These are phyloP conservation scores for Wickerhamiella azyma DNA, from an alignment of 805 yeast genomes.

Conservation along the genomic window DNA sequence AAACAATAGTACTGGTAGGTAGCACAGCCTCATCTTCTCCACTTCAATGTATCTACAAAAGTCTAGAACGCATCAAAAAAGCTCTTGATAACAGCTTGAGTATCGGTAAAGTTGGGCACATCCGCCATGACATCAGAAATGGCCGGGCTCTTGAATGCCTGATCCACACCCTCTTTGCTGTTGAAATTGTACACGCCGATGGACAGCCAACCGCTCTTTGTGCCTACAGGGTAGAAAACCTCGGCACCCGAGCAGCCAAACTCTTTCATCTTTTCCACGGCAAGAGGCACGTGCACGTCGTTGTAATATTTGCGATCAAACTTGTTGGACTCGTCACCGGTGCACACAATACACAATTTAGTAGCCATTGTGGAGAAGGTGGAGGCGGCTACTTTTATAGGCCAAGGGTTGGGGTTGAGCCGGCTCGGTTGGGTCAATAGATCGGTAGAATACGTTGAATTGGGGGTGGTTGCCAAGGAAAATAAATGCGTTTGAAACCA, in stretches of 20 bases:
- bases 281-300: neutral
- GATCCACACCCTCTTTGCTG: neutral
- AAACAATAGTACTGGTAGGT: too few species aligned
- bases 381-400: neutral
- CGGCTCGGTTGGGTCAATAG: too few species aligned
- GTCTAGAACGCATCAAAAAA: neutral
- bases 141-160: neutral
- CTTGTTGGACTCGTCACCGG: neutral
- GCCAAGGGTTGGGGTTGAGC: neutral
- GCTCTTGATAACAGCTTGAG: neutral
- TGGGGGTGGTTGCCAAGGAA: too few species aligned
- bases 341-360: neutral
- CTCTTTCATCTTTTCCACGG: neutral
- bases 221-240: neutral
- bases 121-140: neutral
- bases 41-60: too few species aligned
- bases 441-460: too few species aligned
- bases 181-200: neutral
- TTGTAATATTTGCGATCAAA: neutral
- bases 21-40: too few species aligned
- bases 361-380: neutral
- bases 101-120: neutral
- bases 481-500: too few species aligned
- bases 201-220: neutral
- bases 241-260: neutral